Conservation (phyloP, 345 rosid species). For the Dipteronia dyeriana region DNA sequence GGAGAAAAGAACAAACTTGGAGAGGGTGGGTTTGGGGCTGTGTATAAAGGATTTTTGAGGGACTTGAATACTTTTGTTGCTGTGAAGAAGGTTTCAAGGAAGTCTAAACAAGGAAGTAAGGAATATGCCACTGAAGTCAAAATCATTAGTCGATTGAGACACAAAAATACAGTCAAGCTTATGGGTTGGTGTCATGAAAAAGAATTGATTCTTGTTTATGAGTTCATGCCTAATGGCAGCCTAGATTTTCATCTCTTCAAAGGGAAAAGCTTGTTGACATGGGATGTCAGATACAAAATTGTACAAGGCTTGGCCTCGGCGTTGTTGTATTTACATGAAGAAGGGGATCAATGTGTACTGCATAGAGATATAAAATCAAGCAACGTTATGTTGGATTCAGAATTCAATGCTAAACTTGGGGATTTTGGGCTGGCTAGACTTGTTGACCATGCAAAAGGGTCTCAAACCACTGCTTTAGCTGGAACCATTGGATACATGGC, state of each 20-base stretch:
- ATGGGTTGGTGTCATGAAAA: constrained; percentile 45
- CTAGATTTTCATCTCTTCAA: constrained; percentile 30
- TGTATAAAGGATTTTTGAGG: constrained; percentile 17
- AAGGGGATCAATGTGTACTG: constrained; percentile 33
- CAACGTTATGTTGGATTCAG: constrained; percentile 9
- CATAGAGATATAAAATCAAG: constrained; percentile 44
- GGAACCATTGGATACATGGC: constrained; percentile 39
- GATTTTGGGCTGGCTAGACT: constrained; percentile 40
- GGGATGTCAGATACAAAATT: constrained; percentile 28
- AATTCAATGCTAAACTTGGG: constrained; percentile 34
- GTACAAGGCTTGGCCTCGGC: constrained; percentile 31
- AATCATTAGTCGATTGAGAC: constrained; percentile 40
- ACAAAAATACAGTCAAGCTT: constrained; percentile 36
- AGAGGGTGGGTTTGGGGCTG: constrained; percentile 35
- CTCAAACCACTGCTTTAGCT: constrained; percentile 24
- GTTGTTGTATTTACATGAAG: constrained; percentile 37
- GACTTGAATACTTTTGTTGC: constrained; percentile 24
- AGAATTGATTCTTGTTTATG: constrained; percentile 33
- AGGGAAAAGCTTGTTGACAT: constrained; percentile 12
- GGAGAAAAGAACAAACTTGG: constrained; percentile 30
- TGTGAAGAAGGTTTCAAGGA: constrained; percentile 26
- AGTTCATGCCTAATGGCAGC: constrained; percentile 40
- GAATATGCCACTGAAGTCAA: constrained; percentile 34
- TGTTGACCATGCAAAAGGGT: constrained; percentile 28
- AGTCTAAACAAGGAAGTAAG: constrained; percentile 25